Evolutionary conservation across 2,329 filamentous ascomycete genomes (phyloP).

Genomic region (Stylonectria norvegica): DNA sequence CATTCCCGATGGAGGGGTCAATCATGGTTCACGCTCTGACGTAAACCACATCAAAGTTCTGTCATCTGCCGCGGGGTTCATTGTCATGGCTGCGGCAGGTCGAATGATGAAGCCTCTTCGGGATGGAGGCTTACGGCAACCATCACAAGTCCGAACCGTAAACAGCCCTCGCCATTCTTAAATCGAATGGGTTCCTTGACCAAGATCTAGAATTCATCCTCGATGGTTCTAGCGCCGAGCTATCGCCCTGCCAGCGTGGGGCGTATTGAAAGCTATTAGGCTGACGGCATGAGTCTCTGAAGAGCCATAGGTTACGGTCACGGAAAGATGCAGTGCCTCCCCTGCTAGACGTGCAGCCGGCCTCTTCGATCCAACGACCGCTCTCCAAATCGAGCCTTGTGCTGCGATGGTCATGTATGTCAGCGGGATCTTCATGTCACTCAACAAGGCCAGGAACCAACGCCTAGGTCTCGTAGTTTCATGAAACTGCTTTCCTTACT

Average conservation of each 20-base stretch:
- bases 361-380: not conserved
- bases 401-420: not conserved
- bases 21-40: too few relatives aligned
- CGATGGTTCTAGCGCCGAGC: not conserved
- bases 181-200: constrained; percentile 3
- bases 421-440: not conserved
- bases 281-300: not conserved
- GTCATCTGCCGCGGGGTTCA: not conserved
- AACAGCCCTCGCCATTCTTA: constrained; percentile 6
- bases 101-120: constrained; percentile 22
- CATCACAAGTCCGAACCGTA: constrained; percentile 8
- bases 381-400: not conserved
- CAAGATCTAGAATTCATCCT: not conserved
- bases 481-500: too few relatives aligned
- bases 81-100: constrained; percentile 6
- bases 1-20: too few relatives aligned
- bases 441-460: too few relatives aligned
- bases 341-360: not conserved
- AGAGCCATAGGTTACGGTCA: not conserved
- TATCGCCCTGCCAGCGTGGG: not conserved
- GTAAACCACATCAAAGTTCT: not conserved
- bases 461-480: too few relatives aligned
- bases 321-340: not conserved
- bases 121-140: constrained; percentile 3
- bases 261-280: not conserved